Evolutionary conservation across 768 basidiomycete species (phyloP).

Genomic region (Suillus ampliporus): DNA sequence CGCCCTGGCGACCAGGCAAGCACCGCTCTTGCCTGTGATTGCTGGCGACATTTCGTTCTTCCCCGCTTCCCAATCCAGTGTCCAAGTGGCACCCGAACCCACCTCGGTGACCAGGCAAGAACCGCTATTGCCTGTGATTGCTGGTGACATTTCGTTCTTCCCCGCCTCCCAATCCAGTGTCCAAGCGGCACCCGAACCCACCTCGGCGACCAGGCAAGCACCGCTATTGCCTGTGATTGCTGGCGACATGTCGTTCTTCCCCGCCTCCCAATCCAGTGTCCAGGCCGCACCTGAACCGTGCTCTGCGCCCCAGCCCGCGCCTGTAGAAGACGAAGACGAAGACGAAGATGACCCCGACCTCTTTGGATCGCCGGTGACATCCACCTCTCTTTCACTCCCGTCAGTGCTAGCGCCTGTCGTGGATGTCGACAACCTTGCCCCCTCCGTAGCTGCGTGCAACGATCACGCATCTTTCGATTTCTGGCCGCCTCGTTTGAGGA

Average conservation of each 20-base stretch:
- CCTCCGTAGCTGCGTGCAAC: no score
- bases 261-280: not conserved
- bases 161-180: not conserved
- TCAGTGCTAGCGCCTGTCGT: not conserved
- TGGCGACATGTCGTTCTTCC: no score
- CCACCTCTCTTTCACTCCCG: not conserved
- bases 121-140: not conserved
- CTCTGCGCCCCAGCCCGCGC: not conserved
- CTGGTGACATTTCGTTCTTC: no score
- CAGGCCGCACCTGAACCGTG: not conserved
- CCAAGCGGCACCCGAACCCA: no score
- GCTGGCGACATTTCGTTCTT: no score
- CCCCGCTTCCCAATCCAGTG: not conserved
- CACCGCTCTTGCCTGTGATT: not conserved
- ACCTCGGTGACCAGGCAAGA: not conserved
- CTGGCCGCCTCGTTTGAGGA: no score
- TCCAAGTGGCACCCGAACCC: no score
- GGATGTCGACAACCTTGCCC: not conserved
- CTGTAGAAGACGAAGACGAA: no score
- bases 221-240: not conserved
- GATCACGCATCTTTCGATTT: no score
- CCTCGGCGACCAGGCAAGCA: not conserved
- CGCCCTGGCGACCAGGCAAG: not conserved
- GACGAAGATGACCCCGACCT: no score
- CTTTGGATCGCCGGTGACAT: not conserved